phyloP scores from a whole-genome alignment of 2,329 filamentous ascomycete genomes.

The Fusarium sp. region DNA sequence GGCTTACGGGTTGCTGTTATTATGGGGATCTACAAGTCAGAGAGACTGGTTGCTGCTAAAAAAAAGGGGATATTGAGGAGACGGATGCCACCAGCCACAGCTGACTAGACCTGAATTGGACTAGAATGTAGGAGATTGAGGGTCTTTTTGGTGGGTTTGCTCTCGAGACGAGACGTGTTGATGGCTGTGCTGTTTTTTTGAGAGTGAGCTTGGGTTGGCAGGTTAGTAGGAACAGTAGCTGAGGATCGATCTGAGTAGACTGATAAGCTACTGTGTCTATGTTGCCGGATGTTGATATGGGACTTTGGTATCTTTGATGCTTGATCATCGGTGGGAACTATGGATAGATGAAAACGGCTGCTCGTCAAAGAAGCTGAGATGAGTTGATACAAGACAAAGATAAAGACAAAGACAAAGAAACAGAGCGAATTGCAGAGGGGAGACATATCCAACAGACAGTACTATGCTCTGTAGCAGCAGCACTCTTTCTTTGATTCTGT shows the following conservation, averaged over 20 bases:
- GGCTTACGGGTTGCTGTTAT: constrained; percentile 31
- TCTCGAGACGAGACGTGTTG: neutral
- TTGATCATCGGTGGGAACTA: constrained; percentile 17
- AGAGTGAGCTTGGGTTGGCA: neutral
- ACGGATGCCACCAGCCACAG: constrained; percentile 25
- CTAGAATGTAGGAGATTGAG: constrained; percentile 21
- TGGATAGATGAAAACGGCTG: neutral
- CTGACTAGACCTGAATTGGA: constrained; percentile 13
- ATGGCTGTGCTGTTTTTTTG: constrained; percentile 9
- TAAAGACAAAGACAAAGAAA: constrained; percentile 9
- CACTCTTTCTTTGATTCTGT: neutral
- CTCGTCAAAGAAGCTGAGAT: no score
- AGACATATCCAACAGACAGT: neutral
- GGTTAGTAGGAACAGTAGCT: no score
- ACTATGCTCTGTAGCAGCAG: no score
- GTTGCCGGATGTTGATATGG: neutral
- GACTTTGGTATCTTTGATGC: neutral
- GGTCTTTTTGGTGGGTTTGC: constrained; percentile 1
- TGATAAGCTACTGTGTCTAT: neutral
- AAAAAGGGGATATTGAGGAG: constrained; percentile 28
- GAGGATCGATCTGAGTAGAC: no score
- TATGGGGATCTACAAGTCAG: constrained; percentile 19
- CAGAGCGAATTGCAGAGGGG: neutral
- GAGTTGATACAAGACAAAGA: constrained; percentile 19
- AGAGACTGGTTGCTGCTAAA: constrained; percentile 24